These are phyloP conservation scores for Begonia loranthoides DNA, from an alignment of 306 rosid species.

Conservation along the genomic window DNA sequence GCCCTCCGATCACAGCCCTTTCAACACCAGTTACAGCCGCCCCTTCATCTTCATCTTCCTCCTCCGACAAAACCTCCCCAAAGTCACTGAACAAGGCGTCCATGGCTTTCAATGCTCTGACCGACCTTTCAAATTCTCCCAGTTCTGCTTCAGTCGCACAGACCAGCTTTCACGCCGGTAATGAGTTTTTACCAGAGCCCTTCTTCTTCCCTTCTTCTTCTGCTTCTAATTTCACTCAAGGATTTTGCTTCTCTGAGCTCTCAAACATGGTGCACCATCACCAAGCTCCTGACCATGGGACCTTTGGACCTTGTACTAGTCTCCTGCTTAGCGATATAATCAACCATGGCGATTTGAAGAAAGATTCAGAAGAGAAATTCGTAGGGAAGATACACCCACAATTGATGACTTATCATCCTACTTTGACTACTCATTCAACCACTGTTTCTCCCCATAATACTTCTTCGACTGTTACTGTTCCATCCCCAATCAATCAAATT, in stretches of 20 bases:
- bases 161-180: conserved; percentile 25
- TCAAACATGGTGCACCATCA: conserved; percentile 31
- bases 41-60: conserved; percentile 49
- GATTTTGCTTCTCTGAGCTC: conserved; percentile 63
- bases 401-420: conserved; percentile 25
- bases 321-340: conserved; percentile 57
- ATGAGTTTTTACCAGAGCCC: conserved; percentile 25
- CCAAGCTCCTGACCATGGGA: conserved; percentile 28
- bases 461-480: conserved; percentile 23
- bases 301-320: conserved; percentile 48
- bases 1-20: conserved; percentile 8
- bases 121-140: conserved; percentile 41
- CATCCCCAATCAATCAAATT: conserved; percentile 28
- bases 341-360: conserved; percentile 34
- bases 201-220: conserved; percentile 40
- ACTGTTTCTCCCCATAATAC: conserved; percentile 12
- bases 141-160: conserved; percentile 28
- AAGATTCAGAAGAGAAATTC: conserved; percentile 13
- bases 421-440: conserved; percentile 8
- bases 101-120: conserved; percentile 12
- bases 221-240: conserved; percentile 21
- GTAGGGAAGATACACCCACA: conserved; percentile 14
- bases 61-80: conserved; percentile 64
- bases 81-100: conserved; percentile 28
- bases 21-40: conserved; percentile 9